Evolutionary conservation across 2,329 filamentous ascomycete genomes (phyloP), one percentile per base, ranked within the genome.

Genomic region (Mollisiaceae sp.): DNA sequence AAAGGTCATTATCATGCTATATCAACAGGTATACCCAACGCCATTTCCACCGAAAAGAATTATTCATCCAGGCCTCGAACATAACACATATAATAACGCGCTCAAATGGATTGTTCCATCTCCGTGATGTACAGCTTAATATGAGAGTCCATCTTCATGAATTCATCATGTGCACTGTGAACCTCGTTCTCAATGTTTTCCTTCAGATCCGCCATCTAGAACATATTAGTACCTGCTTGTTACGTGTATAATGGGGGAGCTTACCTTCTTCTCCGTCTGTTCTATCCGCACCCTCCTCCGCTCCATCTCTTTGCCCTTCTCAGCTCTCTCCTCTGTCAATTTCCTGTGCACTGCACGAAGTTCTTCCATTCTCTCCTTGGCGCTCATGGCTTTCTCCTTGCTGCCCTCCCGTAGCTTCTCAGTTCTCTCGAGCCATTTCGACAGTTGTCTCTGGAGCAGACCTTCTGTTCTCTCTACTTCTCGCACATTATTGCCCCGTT

Each of bases 61-160:
- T 60, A 35, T 50, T 52, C 55, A 38, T 8, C 59, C 43, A 63
- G 38, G 15, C 50, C 62, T 63, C 62, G 59, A 43, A 50, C 55
- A 66, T 38, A 70, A 18, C 38, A 41, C 27, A 60, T 58, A 63
- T 14, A 36, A 22, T 15, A 69, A 61, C 15, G 57, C 36, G n/a
- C 27, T 65, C 56, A 73, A 41, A 95, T 87, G 64, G 89, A 90
- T 79, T 97, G 94, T 80, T 98, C 95, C 94, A 99, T 97, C 83
- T 99, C 95, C 4, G 92, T 97, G 75, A 99, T 97, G 82, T 99
- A 99, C 68, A 98, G 83, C 79, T 94, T 94, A 78, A 99, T 96
- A 77, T 99, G 95, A 43, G 93, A 90, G 78, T 98, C 94, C 88
- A 99, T 91, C 87, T 97, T 97, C 76, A 97, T 85, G 79, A 97